Conservation (phyloP, 192 early-diverging fungal genomes). For the Chytriomyces sp. region DNA sequence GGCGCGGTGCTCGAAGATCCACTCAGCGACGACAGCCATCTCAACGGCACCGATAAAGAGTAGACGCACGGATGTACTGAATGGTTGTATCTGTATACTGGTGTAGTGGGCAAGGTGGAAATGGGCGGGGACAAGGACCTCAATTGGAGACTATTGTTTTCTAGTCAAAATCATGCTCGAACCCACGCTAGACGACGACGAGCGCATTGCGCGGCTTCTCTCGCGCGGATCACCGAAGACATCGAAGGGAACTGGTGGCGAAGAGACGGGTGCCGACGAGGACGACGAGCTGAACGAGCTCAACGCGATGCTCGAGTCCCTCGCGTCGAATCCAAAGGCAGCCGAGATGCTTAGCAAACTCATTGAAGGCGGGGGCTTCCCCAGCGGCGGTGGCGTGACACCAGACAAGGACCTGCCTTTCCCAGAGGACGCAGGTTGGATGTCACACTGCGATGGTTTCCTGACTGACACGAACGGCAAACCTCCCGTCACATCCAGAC, state of each 20-base stretch:
- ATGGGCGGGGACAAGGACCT: not conserved
- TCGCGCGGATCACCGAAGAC: not conserved
- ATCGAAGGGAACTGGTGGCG: not conserved
- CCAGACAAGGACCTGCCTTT: conserved; percentile 17
- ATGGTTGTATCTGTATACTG: too few species aligned
- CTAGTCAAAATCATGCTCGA: too few species aligned
- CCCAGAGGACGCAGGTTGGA: conserved; percentile 6
- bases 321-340: conserved; percentile 47
- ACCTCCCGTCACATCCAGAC: not conserved
- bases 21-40: conserved; percentile 64
- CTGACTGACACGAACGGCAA: not conserved
- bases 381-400: conserved; percentile 4
- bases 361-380: conserved; percentile 26
- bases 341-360: conserved; percentile 37
- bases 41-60: conserved; percentile 71
- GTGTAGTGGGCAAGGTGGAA: not conserved
- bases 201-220: not conserved
- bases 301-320: not conserved
- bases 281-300: conserved; percentile 2
- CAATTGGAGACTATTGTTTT: too few species aligned
- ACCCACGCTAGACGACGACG: not conserved
- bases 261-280: not conserved
- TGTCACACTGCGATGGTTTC: not conserved
- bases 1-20: conserved; percentile 38
- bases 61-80: conserved; percentile 69